A percentile compares a stretch with the other conserved stretches of the same genome.
phyloP scores from a whole-genome alignment of 495 filamentous ascomycete genomes.

The Penicillium pulvis region DNA sequence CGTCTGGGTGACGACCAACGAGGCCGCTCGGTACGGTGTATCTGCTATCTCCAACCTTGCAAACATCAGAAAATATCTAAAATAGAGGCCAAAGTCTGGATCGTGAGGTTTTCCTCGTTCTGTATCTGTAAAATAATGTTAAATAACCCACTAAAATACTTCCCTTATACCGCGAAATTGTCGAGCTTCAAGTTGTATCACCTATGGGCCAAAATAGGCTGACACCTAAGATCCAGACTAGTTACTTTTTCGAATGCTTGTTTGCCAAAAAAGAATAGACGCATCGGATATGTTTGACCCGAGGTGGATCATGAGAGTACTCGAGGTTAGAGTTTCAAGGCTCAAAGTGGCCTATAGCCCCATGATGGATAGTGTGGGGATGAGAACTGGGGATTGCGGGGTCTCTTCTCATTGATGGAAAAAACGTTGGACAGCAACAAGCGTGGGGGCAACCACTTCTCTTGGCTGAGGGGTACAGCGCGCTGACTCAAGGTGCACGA shows the following conservation, averaged over 20 bases:
- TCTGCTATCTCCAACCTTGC: conserved; percentile 28
- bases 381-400: neutral
- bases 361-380: neutral
- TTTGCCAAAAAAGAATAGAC: too few relatives aligned
- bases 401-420: conserved; percentile 19
- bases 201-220: too few relatives aligned
- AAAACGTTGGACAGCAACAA: neutral
- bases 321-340: neutral
- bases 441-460: conserved; percentile 5
- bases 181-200: too few relatives aligned
- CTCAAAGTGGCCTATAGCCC: neutral
- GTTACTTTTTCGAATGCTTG: neutral
- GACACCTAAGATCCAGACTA: too few relatives aligned
- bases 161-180: too few relatives aligned
- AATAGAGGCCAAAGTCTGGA: neutral
- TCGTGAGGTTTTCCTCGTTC: too few relatives aligned
- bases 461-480: conserved; percentile 17
- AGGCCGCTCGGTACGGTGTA: conserved; percentile 25
- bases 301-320: neutral
- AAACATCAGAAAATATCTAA: conserved; percentile 14
- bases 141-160: too few relatives aligned
- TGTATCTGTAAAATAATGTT: too few relatives aligned
- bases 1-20: conserved; percentile 24
- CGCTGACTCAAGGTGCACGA: neutral
- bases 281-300: neutral